Evolutionary conservation across 1,284 basidiomycete species (phyloP).

Genomic region (Sporisorium graminicola): DNA sequence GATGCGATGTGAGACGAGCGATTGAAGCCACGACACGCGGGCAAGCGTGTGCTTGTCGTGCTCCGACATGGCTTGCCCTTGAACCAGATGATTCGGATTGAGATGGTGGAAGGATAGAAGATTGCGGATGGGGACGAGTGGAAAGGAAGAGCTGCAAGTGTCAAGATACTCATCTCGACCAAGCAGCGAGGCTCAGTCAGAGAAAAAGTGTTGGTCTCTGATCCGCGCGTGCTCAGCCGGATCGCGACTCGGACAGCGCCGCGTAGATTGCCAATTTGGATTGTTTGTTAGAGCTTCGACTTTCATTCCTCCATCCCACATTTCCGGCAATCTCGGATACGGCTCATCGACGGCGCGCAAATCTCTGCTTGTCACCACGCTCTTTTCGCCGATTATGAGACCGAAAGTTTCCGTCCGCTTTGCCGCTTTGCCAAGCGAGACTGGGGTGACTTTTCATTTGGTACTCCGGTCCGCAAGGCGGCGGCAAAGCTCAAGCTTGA

Average conservation of each 20-base stretch:
- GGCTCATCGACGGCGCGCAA: neutral
- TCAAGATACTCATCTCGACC: conserved; percentile 18
- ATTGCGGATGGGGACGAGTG: neutral
- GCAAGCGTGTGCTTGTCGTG: conserved; percentile 12
- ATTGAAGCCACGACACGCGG: conserved; percentile 46
- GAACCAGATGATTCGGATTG: too few relatives aligned
- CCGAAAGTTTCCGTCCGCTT: neutral
- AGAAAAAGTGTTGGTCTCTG: conserved; percentile 32
- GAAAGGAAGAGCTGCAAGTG: neutral
- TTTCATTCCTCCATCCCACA: neutral
- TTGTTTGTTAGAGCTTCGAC: neutral
- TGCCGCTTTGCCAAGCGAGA: conserved; percentile 2
- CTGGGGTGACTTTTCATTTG: neutral
- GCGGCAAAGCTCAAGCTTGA: too few relatives aligned
- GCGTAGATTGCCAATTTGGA: neutral
- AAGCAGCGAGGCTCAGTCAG: neutral
- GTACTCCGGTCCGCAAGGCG: conserved; percentile 10
- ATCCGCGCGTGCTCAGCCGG: conserved; percentile 2
- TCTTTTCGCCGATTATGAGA: conserved; percentile 1
- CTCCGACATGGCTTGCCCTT: conserved; percentile 17
- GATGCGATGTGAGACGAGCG: conserved; percentile 50
- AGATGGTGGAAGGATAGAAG: neutral
- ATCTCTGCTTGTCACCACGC: neutral
- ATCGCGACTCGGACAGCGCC: neutral
- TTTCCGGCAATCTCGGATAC: conserved; percentile 4